phyloP scores from a whole-genome alignment of 1,139 yeast species.

The Sugiyamaella neomexicana region DNA sequence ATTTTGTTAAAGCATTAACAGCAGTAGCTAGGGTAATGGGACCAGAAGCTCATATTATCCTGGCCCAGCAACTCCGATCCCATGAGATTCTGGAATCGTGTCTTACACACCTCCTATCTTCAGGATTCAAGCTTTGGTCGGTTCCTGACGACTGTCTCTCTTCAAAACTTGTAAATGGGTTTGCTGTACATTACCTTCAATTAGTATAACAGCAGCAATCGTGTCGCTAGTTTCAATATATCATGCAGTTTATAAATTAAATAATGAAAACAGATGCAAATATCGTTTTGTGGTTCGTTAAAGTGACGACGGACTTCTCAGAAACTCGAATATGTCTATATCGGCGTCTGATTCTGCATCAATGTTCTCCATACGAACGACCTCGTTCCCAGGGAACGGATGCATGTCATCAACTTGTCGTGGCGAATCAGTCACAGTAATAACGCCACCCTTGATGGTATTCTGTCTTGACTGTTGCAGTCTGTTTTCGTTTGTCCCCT shows the following conservation, averaged over 20 bases:
- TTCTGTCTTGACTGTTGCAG: neutral
- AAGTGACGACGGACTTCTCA: constrained; percentile 10
- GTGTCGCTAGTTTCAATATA: too few relatives aligned
- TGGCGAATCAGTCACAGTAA: constrained; percentile 3
- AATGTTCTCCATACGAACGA: neutral
- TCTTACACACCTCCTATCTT: constrained; percentile 40
- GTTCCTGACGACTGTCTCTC: constrained; percentile 37
- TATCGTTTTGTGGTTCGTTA: neutral
- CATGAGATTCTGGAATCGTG: constrained; percentile 53
- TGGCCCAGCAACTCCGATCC: constrained; percentile 60
- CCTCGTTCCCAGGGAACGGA: constrained; percentile 19
- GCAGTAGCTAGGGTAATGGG: constrained; percentile 38
- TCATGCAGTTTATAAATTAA: constrained; percentile 13
- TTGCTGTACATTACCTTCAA: constrained; percentile 44
- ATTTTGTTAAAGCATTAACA: constrained; percentile 49
- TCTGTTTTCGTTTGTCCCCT: too few relatives aligned
- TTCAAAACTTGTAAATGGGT: constrained; percentile 44
- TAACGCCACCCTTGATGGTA: constrained; percentile 2
- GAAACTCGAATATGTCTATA: constrained; percentile 21
- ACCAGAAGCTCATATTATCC: constrained; percentile 43
- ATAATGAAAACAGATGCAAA: constrained; percentile 2
- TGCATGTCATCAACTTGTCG: constrained; percentile 1
- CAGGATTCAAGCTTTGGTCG: constrained; percentile 51
- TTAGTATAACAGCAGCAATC: neutral
- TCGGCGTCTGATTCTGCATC: constrained; percentile 19